Conservation (phyloP, 352 stramenopile species). For the Chrysophaeum taylorii region DNA sequence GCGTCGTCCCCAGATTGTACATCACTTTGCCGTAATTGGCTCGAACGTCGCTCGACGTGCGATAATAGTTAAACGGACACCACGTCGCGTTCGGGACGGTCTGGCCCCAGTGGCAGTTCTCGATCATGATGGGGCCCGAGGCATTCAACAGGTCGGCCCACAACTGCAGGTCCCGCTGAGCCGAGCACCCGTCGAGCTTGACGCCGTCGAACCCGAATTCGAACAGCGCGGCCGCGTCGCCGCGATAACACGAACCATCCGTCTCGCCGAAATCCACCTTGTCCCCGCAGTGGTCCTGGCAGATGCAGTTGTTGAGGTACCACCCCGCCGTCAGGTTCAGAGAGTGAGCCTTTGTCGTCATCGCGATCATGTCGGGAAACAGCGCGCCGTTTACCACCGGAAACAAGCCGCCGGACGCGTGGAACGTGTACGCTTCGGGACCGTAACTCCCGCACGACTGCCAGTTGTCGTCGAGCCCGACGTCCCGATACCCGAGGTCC, state of each 20-base stretch:
- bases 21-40: slow-evolving; percentile 25
- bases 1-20: slow-evolving; percentile 26
- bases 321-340: slow-evolving; percentile 35
- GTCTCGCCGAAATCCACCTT: slow-evolving; percentile 25
- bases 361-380: slow-evolving; percentile 32
- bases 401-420: slow-evolving; percentile 29
- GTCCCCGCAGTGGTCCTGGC: slow-evolving; percentile 25
- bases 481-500: slow-evolving; percentile 38
- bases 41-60: slow-evolving; percentile 27
- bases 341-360: slow-evolving; percentile 32
- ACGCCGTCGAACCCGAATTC: slow-evolving; percentile 31
- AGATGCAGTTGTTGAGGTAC: slow-evolving; percentile 44
- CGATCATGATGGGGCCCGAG: no score
- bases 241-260: slow-evolving; percentile 17
- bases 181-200: slow-evolving; percentile 37
- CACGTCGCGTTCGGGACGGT: slow-evolving; percentile 1
- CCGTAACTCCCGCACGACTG: slow-evolving; percentile 32
- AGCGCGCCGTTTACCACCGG: slow-evolving; percentile 30
- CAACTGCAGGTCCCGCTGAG: slow-evolving; percentile 25
- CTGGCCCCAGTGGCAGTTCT: slow-evolving; percentile 36
- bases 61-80: slow-evolving; percentile 31
- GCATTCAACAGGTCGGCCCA: slow-evolving; percentile 21
- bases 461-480: slow-evolving; percentile 40
- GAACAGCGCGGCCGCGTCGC: slow-evolving; percentile 29
- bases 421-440: slow-evolving; percentile 34